These are phyloP conservation scores for Groenewaldozyma auringiensis DNA, from an alignment of 1,139 yeast species.

Conservation along the genomic window DNA sequence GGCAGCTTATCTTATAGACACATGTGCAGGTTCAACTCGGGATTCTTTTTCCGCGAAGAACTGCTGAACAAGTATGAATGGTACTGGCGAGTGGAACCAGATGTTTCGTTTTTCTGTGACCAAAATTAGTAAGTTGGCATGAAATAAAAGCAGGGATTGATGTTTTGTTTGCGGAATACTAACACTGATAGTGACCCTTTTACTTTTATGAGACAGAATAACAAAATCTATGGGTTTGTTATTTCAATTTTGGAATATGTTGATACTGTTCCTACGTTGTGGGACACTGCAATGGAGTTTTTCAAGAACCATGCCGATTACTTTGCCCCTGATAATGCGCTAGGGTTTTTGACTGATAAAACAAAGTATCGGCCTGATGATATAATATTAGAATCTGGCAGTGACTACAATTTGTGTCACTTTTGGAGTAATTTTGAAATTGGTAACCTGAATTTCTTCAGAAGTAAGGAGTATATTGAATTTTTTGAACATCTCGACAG, in stretches of 20 bases:
- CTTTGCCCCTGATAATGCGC: conserved; percentile 60
- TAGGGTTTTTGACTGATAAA: conserved; percentile 61
- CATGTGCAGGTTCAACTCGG: conserved; percentile 79
- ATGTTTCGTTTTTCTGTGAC: conserved; percentile 79
- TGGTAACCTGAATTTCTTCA: conserved; percentile 70
- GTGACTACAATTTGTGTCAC: conserved; percentile 79
- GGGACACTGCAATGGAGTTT: conserved; percentile 60
- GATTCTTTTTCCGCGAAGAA: conserved; percentile 69
- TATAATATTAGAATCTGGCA: conserved; percentile 35
- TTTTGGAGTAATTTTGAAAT: conserved; percentile 95
- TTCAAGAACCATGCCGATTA: conserved; percentile 58
- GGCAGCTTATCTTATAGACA: conserved; percentile 69
- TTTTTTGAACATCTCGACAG: conserved; percentile 63
- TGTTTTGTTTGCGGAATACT: too few species aligned
- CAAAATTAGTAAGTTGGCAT: conserved; percentile 23
- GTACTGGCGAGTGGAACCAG: conserved; percentile 94
- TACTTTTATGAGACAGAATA: conserved; percentile 58
- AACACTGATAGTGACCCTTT: conserved; percentile 58
- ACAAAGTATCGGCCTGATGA: conserved; percentile 28
- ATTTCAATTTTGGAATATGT: conserved; percentile 70
- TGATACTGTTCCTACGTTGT: conserved; percentile 77
- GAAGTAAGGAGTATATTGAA: conserved; percentile 60
- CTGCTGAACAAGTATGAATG: conserved; percentile 61
- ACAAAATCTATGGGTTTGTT: conserved; percentile 81
- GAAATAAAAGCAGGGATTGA: too few species aligned